A percentile compares a stretch with the other conserved stretches of the same genome.
Evolutionary conservation across 2,329 filamentous ascomycete species (phyloP).

Genomic region (Botrytis deweyae): DNA sequence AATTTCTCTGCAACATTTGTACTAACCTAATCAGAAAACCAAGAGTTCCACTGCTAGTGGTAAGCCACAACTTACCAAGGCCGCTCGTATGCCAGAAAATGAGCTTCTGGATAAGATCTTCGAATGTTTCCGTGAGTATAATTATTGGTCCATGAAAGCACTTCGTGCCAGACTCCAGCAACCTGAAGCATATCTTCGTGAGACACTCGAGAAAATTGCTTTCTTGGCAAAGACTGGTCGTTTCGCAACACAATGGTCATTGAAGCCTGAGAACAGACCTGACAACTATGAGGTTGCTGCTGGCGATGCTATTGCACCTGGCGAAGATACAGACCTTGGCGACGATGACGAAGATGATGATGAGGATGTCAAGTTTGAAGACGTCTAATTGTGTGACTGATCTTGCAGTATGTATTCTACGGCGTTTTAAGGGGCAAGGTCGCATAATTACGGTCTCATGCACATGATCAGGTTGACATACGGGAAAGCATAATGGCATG

Average conservation of each 20-base stretch:
- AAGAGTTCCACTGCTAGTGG: conserved; percentile 51
- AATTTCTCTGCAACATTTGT: neutral
- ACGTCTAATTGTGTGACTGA: conserved; percentile 49
- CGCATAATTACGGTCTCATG: conserved; percentile 15
- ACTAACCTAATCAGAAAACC: conserved; percentile 49
- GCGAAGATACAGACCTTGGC: conserved; percentile 48
- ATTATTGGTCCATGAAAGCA: conserved; percentile 91
- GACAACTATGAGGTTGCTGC: conserved; percentile 53
- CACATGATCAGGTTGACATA: conserved; percentile 3
- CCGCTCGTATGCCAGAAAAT: conserved; percentile 84
- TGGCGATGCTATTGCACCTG: conserved; percentile 51
- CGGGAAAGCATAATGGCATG: conserved; percentile 16
- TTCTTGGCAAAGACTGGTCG: conserved; percentile 77
- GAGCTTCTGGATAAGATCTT: conserved; percentile 85
- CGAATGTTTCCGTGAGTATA: conserved; percentile 77
- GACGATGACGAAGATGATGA: conserved; percentile 63
- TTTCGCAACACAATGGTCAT: conserved; percentile 82
- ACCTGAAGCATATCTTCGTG: conserved; percentile 89
- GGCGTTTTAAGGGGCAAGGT: conserved; percentile 11
- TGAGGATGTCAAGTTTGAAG: conserved; percentile 73
- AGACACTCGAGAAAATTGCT: conserved; percentile 79
- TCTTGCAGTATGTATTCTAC: conserved; percentile 15
- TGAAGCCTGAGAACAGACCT: conserved; percentile 68
- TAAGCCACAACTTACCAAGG: conserved; percentile 74
- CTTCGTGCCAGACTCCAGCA: conserved; percentile 76